Conservation (phyloP, 495 filamentous ascomycete species). For the Trichoderma reesei region DNA sequence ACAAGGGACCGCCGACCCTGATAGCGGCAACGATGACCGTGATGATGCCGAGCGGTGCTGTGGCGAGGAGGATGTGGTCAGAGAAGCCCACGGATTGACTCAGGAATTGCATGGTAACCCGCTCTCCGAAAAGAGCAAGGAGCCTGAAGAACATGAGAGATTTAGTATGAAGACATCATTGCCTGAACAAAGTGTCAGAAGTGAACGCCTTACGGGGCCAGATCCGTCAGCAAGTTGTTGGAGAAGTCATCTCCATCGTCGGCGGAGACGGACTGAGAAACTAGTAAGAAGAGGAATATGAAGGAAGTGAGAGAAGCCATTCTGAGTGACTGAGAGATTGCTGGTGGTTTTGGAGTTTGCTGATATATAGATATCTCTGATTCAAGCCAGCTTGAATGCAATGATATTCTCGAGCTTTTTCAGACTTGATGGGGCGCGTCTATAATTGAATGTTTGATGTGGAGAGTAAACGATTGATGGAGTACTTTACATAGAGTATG, state of each 20-base stretch:
- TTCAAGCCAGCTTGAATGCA: no score
- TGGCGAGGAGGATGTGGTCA: slow-evolving; percentile 46
- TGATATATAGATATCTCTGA: no score
- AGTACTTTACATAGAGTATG: no score
- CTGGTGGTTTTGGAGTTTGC: neutral
- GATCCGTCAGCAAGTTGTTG: slow-evolving; percentile 37
- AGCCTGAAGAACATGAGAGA: slow-evolving; percentile 20
- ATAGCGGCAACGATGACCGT: slow-evolving; percentile 46
- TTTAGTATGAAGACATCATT: neutral
- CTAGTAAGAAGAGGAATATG: neutral
- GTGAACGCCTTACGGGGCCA: slow-evolving; percentile 23
- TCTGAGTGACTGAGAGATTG: neutral
- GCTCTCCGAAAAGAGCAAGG: slow-evolving; percentile 46
- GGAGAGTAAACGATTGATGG: no score
- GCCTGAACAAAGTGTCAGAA: neutral
- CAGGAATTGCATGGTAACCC: slow-evolving; percentile 48
- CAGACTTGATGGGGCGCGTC: no score
- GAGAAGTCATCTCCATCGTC: slow-evolving; percentile 37
- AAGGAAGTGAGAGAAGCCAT: neutral
- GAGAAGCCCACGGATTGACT: slow-evolving; percentile 39
- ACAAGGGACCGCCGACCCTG: slow-evolving; percentile 41
- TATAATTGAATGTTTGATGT: no score
- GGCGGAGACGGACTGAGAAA: neutral
- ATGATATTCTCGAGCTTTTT: no score
- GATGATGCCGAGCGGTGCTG: slow-evolving; percentile 45